Percentiles rank a stretch among this genome's conserved stretches.
phyloP scores from a whole-genome alignment of 169 alveolate genomes.

The Besnoitia besnoiti region DNA sequence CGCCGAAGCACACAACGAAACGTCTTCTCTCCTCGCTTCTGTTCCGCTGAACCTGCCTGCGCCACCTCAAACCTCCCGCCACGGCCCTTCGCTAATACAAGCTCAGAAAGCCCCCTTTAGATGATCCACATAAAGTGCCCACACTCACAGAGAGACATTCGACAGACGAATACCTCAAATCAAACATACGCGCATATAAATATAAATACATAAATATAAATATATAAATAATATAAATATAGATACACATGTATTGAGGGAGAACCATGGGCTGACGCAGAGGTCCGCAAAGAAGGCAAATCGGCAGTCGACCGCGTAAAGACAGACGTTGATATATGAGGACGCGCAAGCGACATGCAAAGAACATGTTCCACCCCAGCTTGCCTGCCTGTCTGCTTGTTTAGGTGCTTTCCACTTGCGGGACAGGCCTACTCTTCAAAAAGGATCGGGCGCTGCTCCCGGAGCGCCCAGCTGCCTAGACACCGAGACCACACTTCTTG shows the following conservation, averaged over 20 bases:
- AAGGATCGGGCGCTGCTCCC: neutral
- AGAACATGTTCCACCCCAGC: neutral
- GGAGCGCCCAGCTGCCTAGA: slow-evolving; percentile 12
- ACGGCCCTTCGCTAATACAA: no score
- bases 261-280: neutral
- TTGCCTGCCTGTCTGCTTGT: neutral
- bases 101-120: neutral
- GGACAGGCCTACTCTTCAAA: slow-evolving; percentile 16
- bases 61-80: no score
- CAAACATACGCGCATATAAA: neutral
- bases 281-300: neutral
- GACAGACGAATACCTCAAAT: no score
- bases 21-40: neutral
- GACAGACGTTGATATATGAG: no score
- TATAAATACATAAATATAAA: neutral
- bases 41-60: no score
- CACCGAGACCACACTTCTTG: slow-evolving; percentile 26
- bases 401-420: no score
- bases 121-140: neutral
- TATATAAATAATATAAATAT: neutral
- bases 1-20: neutral
- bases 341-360: no score
- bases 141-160: no score
- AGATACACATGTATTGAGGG: neutral
- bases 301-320: no score